Evolutionary conservation across 352 stramenopile species (phyloP), one percentile per base, ranked within the genome.

Genomic region (Elongisporangium undulatum): DNA sequence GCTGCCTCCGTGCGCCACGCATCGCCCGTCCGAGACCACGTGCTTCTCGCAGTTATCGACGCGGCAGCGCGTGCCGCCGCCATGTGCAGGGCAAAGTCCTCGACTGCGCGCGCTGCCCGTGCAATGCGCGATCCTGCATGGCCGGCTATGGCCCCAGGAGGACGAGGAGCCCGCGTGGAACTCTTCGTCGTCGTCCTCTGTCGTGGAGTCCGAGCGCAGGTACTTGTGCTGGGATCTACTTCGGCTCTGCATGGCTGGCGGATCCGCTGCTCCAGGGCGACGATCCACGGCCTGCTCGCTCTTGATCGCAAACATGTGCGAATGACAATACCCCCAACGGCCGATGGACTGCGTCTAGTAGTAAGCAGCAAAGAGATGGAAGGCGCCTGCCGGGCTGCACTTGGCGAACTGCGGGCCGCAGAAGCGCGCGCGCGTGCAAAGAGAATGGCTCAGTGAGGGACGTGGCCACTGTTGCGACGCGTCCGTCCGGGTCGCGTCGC

Each of bases 11-110:
- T 91, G 85, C 2, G 75, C 67, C 5, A 89, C 79, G 71, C 81
- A 92, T 53, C 81, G 70, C 12, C 81, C 82, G 22, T 67, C 67
- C 19, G 77, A 87, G 16, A 87, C 79, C n/a, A 84, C 75, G 58
- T 91, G 75, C 59, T 92, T 92, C 52, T 61, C 56, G 53, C 85
- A 93, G 22, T 60, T 72, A 55, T 61, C 19, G 10, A 56, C 54
- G 16, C 68, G 66, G 56, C 85, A 94, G 20, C 76, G 82, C 26
- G 74, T 89, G 56, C 77, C 79, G 48, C 79, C 77, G 17, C 78
- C 78, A 54, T 91, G 82, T 0, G 67, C 45, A 21, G 79, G 77
- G 59, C 81, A 91, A 9, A 83, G 62, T 0, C 81, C 82, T 17
- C 81, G 82, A 67, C 75, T 86, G 5, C 78, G 81, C 16, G 78